Evolutionary conservation across 306 rosid species (phyloP), one percentile per base, ranked within the genome.

Genomic region (Aeschynomene evenia): DNA sequence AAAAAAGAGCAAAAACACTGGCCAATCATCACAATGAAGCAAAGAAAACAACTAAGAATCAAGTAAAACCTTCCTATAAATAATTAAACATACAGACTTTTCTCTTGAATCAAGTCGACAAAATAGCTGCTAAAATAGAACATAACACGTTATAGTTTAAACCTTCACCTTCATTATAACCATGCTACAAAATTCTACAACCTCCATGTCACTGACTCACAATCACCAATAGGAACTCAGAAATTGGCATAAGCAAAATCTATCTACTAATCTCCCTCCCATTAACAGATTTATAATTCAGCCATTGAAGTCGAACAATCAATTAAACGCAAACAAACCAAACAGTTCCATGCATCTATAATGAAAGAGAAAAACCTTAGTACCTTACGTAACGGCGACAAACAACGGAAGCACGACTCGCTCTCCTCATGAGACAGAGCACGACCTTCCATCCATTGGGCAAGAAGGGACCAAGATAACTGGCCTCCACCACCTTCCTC

Each of bases 331-430:
- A 57, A n/a, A 31, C 6, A 29, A 3, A 29, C 15, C 0, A 28
- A n/a, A 23, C 8, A 18, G 8, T 43, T 19, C 22, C 57, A 56
- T 29, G 66, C 55, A 34, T 31, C 66, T 18, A 24, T 21, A 76
- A 55, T 21, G 15, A 45, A 45, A 45, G 71, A 37, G 67, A 51
- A 59, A 52, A 74, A 90, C 96, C 96, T 90, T 82, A 59, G 48
- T 71, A 90, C 96, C 96, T 90, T 82, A 84, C 45, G 70, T 85
- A 85, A 77, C 84, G 82, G 73, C 90, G 85, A 73, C 96, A 87
- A 70, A 74, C 19, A 23, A 83, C 49, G 19, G 77, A 79, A 16
- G 72, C 72, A 1, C 28, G 86, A 22, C 80, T 79, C 24, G 81
- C 90, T 69, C 73, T 77, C 72, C 67, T 87, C 83, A 78, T 68